Percentiles rank a stretch among this genome's conserved stretches.
These are phyloP conservation scores for Alternaria arborescens DNA, from an alignment of 2,329 filamentous ascomycete species.

Conservation along the genomic window DNA sequence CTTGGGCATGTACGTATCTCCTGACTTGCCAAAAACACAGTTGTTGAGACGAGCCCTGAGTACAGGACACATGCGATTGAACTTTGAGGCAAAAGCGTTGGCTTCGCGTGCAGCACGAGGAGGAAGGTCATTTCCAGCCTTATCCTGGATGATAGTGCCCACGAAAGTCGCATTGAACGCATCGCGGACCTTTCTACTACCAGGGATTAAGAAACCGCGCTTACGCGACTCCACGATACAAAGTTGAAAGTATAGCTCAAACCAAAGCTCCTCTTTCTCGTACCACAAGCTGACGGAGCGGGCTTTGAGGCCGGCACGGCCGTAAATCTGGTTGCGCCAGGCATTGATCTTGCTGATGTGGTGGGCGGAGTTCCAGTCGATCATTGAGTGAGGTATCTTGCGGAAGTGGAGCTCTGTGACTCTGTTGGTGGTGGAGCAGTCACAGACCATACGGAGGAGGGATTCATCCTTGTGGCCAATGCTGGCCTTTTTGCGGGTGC, in stretches of 20 bases:
- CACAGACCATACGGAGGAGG: constrained; percentile 27
- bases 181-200: constrained; percentile 3
- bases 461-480: constrained; percentile 13
- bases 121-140: background rate
- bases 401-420: constrained; percentile 28
- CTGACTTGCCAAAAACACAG: constrained; percentile 13
- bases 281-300: constrained; percentile 26
- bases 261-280: constrained; percentile 26
- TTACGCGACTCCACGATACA: constrained; percentile 21
- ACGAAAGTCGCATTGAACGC: constrained; percentile 30
- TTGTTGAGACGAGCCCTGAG: constrained; percentile 10
- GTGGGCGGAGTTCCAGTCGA: constrained; percentile 28
- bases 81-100: constrained; percentile 28
- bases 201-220: constrained; percentile 20
- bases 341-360: constrained; percentile 35
- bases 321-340: constrained; percentile 37
- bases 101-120: constrained; percentile 9
- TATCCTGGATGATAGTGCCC: constrained; percentile 10
- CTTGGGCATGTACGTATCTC: constrained; percentile 18
- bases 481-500: constrained; percentile 18
- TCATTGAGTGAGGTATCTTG: constrained; percentile 21
- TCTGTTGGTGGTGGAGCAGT: constrained; percentile 10
- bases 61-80: constrained; percentile 19
- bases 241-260: constrained; percentile 31
- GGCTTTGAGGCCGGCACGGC: constrained; percentile 28